Percentiles rank a stretch among this genome's conserved stretches.
Conservation (phyloP, 495 filamentous ascomycete genomes). For the Podospora didyma region DNA sequence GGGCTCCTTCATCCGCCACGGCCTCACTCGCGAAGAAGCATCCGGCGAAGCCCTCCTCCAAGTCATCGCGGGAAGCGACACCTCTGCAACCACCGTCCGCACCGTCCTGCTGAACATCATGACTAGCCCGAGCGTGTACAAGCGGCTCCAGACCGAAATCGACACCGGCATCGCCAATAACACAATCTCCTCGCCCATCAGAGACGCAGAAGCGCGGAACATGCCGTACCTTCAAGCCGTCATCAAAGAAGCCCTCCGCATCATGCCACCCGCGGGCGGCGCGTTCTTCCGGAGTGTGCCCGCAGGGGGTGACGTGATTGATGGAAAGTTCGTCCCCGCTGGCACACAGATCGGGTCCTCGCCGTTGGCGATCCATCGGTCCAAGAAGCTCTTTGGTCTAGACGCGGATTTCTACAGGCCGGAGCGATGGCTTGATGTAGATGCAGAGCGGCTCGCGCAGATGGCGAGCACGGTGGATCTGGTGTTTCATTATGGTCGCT, state of each 20-base stretch:
- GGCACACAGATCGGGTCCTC: constrained; percentile 52
- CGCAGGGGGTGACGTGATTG: constrained; percentile 47
- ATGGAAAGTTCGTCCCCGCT: constrained; percentile 47
- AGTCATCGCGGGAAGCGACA: constrained; percentile 59
- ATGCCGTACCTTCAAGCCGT: constrained; percentile 46
- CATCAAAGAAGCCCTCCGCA: constrained; percentile 49
- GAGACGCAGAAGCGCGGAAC: constrained; percentile 33
- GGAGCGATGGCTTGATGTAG: constrained; percentile 50
- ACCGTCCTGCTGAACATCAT: constrained; percentile 50
- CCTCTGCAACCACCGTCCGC: constrained; percentile 55
- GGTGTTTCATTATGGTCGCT: constrained; percentile 41
- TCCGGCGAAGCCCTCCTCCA: constrained; percentile 37
- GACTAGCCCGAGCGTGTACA: constrained; percentile 37
- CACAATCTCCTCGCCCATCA: constrained; percentile 32
- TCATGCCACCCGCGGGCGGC: constrained; percentile 33
- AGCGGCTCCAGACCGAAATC: constrained; percentile 55
- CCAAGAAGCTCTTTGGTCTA: constrained; percentile 39
- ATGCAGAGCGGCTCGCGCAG: constrained; percentile 25
- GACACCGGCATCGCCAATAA: constrained; percentile 34
- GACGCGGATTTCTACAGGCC: constrained; percentile 49
- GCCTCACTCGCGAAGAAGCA: constrained; percentile 24
- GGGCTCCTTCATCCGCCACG: constrained; percentile 31
- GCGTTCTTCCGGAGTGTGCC: constrained; percentile 44
- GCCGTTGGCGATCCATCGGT: constrained; percentile 28
- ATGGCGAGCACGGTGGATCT: constrained; percentile 39